A percentile compares a stretch with the other conserved stretches of the same genome.
Evolutionary conservation across 2,329 filamentous ascomycete genomes (phyloP).

Genomic region (Pseudogymnoascus sp.): DNA sequence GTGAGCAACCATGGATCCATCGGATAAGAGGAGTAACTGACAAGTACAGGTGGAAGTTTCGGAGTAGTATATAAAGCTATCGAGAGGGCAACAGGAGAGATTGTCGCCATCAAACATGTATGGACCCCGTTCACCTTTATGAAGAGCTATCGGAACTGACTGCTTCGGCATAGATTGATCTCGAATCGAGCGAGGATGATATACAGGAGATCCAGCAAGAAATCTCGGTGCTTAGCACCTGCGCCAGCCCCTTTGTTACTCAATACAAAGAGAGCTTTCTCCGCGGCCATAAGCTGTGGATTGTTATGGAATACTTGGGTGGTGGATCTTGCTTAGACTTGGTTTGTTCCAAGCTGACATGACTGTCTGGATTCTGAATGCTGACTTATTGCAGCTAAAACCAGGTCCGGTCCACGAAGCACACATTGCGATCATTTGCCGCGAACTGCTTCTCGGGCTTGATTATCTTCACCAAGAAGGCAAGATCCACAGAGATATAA

Average conservation of each 20-base stretch:
- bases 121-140: slow-evolving; percentile 29
- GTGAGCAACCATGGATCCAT: slow-evolving; percentile 46
- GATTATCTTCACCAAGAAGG: slow-evolving; percentile 91
- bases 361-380: neutral
- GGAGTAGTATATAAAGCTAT: slow-evolving; percentile 96
- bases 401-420: slow-evolving; percentile 79
- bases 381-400: slow-evolving; percentile 58
- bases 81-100: slow-evolving; percentile 80
- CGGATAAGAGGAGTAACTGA: neutral
- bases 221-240: slow-evolving; percentile 90
- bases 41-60: slow-evolving; percentile 75
- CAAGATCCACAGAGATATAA: slow-evolving; percentile 95
- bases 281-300: slow-evolving; percentile 96
- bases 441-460: slow-evolving; percentile 79
- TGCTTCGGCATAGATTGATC: slow-evolving; percentile 69
- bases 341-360: slow-evolving; percentile 40
- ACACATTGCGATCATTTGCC: slow-evolving; percentile 90
- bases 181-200: slow-evolving; percentile 97
- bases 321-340: slow-evolving; percentile 92
- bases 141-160: slow-evolving; percentile 13
- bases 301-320: slow-evolving; percentile 96
- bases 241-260: slow-evolving; percentile 86
- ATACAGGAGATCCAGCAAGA: slow-evolving; percentile 98
- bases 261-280: slow-evolving; percentile 96
- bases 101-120: slow-evolving; percentile 95